These are phyloP conservation scores for Saitozyma podzolica DNA, from an alignment of 768 basidiomycete genomes.

Conservation along the genomic window DNA sequence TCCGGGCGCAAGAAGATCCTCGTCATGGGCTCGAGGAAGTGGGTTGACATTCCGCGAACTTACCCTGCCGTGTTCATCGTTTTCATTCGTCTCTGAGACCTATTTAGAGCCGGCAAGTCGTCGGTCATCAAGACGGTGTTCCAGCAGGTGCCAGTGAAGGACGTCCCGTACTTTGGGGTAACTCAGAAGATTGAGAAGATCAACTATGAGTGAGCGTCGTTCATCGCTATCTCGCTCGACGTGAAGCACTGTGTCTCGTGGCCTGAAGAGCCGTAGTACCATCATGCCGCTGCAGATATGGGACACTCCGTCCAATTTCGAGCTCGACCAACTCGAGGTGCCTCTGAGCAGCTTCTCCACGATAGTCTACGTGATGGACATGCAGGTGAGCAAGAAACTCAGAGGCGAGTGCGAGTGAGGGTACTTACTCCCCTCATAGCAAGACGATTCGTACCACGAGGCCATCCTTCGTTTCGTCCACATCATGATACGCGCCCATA, in stretches of 20 bases:
- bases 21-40: slow-evolving; percentile 50
- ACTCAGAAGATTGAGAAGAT: slow-evolving; percentile 75
- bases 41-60: slow-evolving; percentile 9
- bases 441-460: slow-evolving; percentile 69
- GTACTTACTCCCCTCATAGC: slow-evolving; percentile 17
- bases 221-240: not conserved
- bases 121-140: slow-evolving; percentile 91
- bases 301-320: slow-evolving; percentile 87
- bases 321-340: slow-evolving; percentile 68
- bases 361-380: slow-evolving; percentile 91
- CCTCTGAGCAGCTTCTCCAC: slow-evolving; percentile 77
- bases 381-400: slow-evolving; percentile 64
- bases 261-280: slow-evolving; percentile 59
- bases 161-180: slow-evolving; percentile 86
- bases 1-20: slow-evolving; percentile 38
- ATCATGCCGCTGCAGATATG: slow-evolving; percentile 91
- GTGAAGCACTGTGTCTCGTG: not conserved
- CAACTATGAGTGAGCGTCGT: slow-evolving; percentile 68
- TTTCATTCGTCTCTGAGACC: not conserved
- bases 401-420: not conserved
- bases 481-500: slow-evolving; percentile 73
- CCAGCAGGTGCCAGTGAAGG: slow-evolving; percentile 74
- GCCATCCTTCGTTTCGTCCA: slow-evolving; percentile 79
- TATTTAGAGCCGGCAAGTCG: slow-evolving; percentile 80
- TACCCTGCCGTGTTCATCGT: not conserved